Base-by-base conservation (phyloP, 1,284 basidiomycete species). In the Anthracocystis panici-leucophaei region DNA sequence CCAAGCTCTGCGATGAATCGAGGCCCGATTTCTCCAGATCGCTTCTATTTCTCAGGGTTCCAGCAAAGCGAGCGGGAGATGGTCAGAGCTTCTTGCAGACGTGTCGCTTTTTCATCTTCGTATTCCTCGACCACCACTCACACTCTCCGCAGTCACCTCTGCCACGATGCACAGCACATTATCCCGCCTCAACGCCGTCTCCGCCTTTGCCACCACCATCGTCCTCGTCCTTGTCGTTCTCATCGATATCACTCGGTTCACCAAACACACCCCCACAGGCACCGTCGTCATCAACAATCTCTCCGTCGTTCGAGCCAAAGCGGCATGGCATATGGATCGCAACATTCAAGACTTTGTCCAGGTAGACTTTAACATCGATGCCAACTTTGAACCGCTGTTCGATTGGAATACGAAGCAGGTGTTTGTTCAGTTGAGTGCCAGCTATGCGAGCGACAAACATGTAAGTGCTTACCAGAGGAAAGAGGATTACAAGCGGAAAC, bases 391-490 rank as follows among this genome's bases (percentile, higher is more conserved):
- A 12, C 89, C 92, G 4, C 87, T 96, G 20, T 96, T 95, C 86
- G 88, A 93, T 84, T 96, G 94, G 93, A 96, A 96, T 85, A 96
- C 94, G 12, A 96, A 96, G 85, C 94, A 96, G 83, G 85, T 96
- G 18, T 95, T 96, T 83, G 85, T 95, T 38, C 21, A 77, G 73
- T 29, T 29, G 84, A 1, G 63, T 12, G 81, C 78, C 1, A 49
- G 65, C 2, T 84, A 82, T 49, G 53, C 64, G 11, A 61, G 71
- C 11, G 25, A 50, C 7, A 67, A 74, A n/a, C 75, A 81, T 57
- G 75, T 81, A 61, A 61, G 80, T 75, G 1, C 23, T 21, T n/a
- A n/a, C n/a, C n/a, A n/a, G n/a, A n/a, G n/a, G n/a, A n/a, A n/a
- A n/a, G n/a, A n/a, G n/a, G n/a, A n/a, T n/a, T n/a, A n/a, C n/a